These are phyloP conservation scores for Aspergillus pseudoglaucus DNA, from an alignment of 2,329 filamentous ascomycete species.

Conservation along the genomic window DNA sequence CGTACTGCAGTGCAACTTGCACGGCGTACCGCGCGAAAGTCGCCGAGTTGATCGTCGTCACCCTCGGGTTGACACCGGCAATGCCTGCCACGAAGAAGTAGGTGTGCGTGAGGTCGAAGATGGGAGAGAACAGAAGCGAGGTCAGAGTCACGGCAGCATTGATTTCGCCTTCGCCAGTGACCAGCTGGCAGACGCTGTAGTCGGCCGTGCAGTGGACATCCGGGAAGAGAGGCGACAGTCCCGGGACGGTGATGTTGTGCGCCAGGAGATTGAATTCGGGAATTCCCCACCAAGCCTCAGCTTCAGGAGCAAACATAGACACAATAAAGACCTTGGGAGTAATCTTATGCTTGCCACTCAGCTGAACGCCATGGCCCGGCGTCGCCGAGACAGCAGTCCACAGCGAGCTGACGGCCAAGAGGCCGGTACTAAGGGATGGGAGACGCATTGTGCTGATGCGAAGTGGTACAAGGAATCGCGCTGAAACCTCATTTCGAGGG, in stretches of 20 bases:
- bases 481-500: not conserved
- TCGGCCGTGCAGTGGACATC: conserved; percentile 57
- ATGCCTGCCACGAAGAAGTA: conserved; percentile 70
- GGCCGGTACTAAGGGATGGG: not conserved
- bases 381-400: conserved; percentile 2
- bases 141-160: conserved; percentile 64
- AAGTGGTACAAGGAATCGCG: too few species aligned
- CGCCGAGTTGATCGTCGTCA: conserved; percentile 59
- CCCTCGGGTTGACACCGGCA: conserved; percentile 64
- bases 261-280: conserved; percentile 51
- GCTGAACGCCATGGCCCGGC: not conserved
- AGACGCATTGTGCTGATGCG: not conserved
- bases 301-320: conserved; percentile 54
- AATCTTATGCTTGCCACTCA: conserved; percentile 13
- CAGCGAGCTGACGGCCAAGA: conserved; percentile 11
- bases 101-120: conserved; percentile 59
- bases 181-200: conserved; percentile 60
- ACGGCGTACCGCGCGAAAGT: conserved; percentile 64
- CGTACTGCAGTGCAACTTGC: conserved; percentile 69
- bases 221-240: conserved; percentile 60
- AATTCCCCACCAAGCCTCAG: conserved; percentile 54
- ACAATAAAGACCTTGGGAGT: conserved; percentile 39
- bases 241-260: conserved; percentile 53
- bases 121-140: conserved; percentile 54
- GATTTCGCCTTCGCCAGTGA: conserved; percentile 64